Base-by-base conservation (phyloP, 768 basidiomycete species). In the Kwoniella newhampshirensis region DNA sequence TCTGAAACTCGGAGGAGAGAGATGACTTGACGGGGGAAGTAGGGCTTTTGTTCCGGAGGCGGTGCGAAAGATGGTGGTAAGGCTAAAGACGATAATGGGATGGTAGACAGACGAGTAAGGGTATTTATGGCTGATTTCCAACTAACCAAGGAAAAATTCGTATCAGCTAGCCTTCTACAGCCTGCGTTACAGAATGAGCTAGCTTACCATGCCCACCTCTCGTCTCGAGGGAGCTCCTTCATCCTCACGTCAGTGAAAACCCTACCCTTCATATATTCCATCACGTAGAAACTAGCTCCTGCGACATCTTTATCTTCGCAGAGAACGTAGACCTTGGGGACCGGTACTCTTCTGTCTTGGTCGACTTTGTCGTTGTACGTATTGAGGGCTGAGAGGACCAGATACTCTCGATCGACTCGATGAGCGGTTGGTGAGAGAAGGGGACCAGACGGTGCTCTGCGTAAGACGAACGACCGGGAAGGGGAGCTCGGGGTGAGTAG, bases 1-100 rank as follows among this genome's bases (percentile, higher is more conserved):
- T 77, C 76, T 0, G 91, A 92, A 35, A 97, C 84, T 39, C 84
- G 84, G 11, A 85, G 80, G n/a, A 98, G 79, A 1, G 91, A 89
- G 63, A 86, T 91, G 73, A 97, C 88, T 78, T 98, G 94, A 5
- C 94, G 86, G 8, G 92, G 88, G 78, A 91, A 99, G 75, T 96
- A 98, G 51, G 86, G 81, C 15, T 72, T 73, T 2, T 42, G 28
- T 15, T 60, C 49, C 15, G 72, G 72, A 7, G 36, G 42, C 4
- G 74, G 72, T 9, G 68, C 72, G 57, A 75, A 75, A 2, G 67
- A 49, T 7, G 87, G 0, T 74, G 78, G 65, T 83, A 89, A 67
- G 87, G 89, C 58, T 81, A 81, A 60, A 79, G 80, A 49, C 18
- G 65, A 41, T 82, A 88, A 54, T 82, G 86, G 39, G 84, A 83